Percentiles rank a stretch among this genome's conserved stretches.
These are phyloP conservation scores for Chaetomiaceae sp. DNA, from an alignment of 2,329 filamentous ascomycete species.

Conservation along the genomic window DNA sequence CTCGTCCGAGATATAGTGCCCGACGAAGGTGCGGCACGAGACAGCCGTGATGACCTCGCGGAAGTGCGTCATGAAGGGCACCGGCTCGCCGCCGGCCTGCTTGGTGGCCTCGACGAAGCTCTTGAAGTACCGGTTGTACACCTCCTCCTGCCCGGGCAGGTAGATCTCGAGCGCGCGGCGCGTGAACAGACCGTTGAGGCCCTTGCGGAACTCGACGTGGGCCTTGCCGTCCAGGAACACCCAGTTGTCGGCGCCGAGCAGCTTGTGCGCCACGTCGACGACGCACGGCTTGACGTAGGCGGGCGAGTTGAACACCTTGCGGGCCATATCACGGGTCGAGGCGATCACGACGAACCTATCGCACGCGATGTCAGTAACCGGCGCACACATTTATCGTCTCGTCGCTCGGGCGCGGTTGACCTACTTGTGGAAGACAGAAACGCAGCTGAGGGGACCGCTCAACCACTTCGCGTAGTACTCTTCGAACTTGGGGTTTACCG, in stretches of 20 bases:
- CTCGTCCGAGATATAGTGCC: slow-evolving; percentile 87
- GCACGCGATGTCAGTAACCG: background rate
- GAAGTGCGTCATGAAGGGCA: slow-evolving; percentile 86
- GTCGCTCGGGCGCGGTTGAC: slow-evolving; percentile 24
- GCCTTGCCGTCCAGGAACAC: slow-evolving; percentile 93
- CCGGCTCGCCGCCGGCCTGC: slow-evolving; percentile 63
- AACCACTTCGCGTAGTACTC: slow-evolving; percentile 90
- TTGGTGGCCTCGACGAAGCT: slow-evolving; percentile 70
- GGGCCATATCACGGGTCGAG: slow-evolving; percentile 87
- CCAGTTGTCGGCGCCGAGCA: slow-evolving; percentile 89
- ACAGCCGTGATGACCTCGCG: slow-evolving; percentile 93
- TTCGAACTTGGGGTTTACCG: slow-evolving; percentile 83
- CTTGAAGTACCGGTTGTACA: slow-evolving; percentile 82
- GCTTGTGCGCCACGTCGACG: slow-evolving; percentile 88
- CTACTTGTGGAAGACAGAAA: slow-evolving; percentile 98
- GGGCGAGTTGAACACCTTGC: slow-evolving; percentile 95
- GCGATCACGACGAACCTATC: slow-evolving; percentile 91
- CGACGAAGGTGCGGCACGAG: slow-evolving; percentile 93
- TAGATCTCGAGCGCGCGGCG: slow-evolving; percentile 81
- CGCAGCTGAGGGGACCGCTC: slow-evolving; percentile 87
- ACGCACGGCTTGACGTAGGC: slow-evolving; percentile 91
- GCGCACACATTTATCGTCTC: background rate
- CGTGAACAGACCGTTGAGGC: slow-evolving; percentile 90
- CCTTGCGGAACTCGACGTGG: slow-evolving; percentile 96
- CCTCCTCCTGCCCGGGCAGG: slow-evolving; percentile 85